Conservation (phyloP, 2,329 filamentous ascomycete species). For the Colletotrichum tabaci region DNA sequence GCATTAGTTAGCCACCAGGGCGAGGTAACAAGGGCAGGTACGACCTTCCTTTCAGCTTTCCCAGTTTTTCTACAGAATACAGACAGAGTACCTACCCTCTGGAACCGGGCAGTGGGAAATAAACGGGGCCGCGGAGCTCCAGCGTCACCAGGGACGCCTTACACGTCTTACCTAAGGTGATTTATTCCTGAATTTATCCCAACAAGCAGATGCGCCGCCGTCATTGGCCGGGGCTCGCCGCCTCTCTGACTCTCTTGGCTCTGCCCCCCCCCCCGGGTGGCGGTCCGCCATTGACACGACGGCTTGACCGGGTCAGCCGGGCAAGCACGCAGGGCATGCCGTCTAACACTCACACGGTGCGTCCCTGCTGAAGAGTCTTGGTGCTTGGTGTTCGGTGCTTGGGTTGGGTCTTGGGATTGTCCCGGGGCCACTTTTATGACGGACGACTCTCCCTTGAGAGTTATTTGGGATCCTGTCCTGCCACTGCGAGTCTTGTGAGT, state of each 20-base stretch:
- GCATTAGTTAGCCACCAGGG: background rate
- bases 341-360: constrained; percentile 23
- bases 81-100: too few relatives aligned
- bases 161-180: constrained; percentile 28
- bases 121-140: constrained; percentile 1
- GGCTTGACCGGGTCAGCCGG: constrained; percentile 37
- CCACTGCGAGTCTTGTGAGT: background rate
- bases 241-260: background rate
- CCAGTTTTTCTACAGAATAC: background rate
- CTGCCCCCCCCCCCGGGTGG: background rate
- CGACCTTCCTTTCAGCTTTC: constrained; percentile 4
- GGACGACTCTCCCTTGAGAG: background rate
- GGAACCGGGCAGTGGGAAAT: constrained; percentile 5
- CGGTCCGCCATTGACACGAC: constrained; percentile 11
- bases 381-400: too few relatives aligned
- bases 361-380: constrained; percentile 26
- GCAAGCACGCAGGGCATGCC: too few relatives aligned
- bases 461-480: background rate
- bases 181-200: constrained; percentile 10
- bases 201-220: background rate
- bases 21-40: too few relatives aligned
- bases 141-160: constrained; percentile 1
- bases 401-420: constrained; percentile 2
- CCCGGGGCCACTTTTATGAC: constrained; percentile 32
- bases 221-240: constrained; percentile 16